phyloP scores from a whole-genome alignment of 768 basidiomycete genomes.

The Leccinum rimulosum region DNA sequence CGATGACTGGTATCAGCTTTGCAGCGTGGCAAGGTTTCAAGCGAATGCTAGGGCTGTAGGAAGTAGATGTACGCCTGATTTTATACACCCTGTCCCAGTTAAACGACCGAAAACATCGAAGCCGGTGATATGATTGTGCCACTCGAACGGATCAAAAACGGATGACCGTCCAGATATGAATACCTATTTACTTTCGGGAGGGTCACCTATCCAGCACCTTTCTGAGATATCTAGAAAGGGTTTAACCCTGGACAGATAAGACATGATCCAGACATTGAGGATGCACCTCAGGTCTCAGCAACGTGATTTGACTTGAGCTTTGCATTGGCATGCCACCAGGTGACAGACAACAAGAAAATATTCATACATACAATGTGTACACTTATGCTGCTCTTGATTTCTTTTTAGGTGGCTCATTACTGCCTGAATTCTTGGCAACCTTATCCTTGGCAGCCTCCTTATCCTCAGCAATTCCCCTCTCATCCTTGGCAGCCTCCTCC shows the following conservation, averaged over 20 bases:
- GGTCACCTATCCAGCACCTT: not conserved
- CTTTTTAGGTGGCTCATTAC: too few species aligned
- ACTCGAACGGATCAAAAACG: not conserved
- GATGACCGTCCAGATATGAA: not conserved
- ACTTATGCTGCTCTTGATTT: too few species aligned
- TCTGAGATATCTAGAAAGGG: not conserved
- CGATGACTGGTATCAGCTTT: conserved; percentile 93
- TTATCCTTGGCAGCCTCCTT: too few species aligned
- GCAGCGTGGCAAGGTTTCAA: conserved; percentile 74
- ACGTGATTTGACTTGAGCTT: too few species aligned
- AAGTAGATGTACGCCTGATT: conserved; percentile 6
- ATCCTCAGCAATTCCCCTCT: too few species aligned
- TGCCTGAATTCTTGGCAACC: too few species aligned
- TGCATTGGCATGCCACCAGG: too few species aligned
- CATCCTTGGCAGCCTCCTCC: too few species aligned
- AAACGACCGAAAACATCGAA: not conserved
- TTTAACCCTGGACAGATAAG: not conserved
- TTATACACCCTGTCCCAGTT: not conserved
- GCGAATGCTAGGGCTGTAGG: conserved; percentile 28
- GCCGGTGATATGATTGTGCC: not conserved
- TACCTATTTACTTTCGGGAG: not conserved
- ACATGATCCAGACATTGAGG: too few species aligned
- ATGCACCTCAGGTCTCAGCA: too few species aligned
- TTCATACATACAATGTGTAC: too few species aligned
- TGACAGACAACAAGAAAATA: too few species aligned